A percentile compares a stretch with the other conserved stretches of the same genome.
phyloP scores from a whole-genome alignment of 768 basidiomycete genomes.

The Leccinum incarnatum region DNA sequence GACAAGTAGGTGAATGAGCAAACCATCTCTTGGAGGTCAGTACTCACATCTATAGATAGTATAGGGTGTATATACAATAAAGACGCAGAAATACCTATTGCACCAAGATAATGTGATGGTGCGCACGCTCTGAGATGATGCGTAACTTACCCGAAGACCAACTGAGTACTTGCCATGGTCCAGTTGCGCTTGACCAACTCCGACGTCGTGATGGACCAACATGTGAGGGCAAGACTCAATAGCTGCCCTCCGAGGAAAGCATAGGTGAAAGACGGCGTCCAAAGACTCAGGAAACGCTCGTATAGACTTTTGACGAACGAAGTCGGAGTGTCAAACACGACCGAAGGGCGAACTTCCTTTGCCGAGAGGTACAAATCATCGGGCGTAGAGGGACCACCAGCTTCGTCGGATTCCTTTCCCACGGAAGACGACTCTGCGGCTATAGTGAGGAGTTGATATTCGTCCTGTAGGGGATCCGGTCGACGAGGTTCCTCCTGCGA shows the following conservation, averaged over 20 bases:
- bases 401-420: slow-evolving; percentile 11
- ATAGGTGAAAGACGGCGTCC: slow-evolving; percentile 28
- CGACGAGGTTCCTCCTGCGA: background rate
- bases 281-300: slow-evolving; percentile 25
- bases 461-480: slow-evolving; percentile 15
- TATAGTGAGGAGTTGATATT: slow-evolving; percentile 22
- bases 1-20: background rate
- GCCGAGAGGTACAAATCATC: background rate
- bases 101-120: background rate
- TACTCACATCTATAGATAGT: slow-evolving; percentile 80
- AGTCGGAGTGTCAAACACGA: slow-evolving; percentile 21
- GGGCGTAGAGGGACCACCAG: background rate
- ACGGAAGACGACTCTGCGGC: slow-evolving; percentile 4
- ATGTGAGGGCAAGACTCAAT: slow-evolving; percentile 24
- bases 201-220: slow-evolving; percentile 62
- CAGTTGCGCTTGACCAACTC: slow-evolving; percentile 66
- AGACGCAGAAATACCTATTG: slow-evolving; percentile 69
- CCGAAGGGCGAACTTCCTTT: slow-evolving; percentile 10
- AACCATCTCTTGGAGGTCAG: background rate
- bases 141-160: slow-evolving; percentile 65
- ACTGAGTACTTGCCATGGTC: slow-evolving; percentile 75
- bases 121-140: background rate
- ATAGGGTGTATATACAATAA: slow-evolving; percentile 79
- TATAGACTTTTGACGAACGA: slow-evolving; percentile 17
- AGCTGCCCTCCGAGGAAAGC: slow-evolving; percentile 29